Conservation (phyloP, 768 basidiomycete genomes). For the Lactifluus hygrophoroides region DNA sequence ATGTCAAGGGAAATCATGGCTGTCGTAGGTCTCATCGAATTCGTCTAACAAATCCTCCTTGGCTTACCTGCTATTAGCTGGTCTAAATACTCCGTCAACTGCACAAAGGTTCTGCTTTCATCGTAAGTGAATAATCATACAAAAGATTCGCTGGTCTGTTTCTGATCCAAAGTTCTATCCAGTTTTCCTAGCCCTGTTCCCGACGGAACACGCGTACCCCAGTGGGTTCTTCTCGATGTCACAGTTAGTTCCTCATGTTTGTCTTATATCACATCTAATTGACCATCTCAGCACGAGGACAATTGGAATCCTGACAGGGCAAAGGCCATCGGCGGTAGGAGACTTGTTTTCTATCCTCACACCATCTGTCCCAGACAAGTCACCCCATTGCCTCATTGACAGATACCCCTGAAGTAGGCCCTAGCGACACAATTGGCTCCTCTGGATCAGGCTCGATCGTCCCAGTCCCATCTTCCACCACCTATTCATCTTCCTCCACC, state of each 20-base stretch:
- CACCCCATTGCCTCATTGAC: too few relatives aligned
- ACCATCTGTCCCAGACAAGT: not conserved
- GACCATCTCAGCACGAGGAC: not conserved
- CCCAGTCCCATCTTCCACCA: too few relatives aligned
- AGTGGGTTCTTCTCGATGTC: not conserved
- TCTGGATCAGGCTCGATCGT: too few relatives aligned
- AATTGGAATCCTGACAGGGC: not conserved
- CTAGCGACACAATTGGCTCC: not conserved
- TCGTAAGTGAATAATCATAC: not conserved
- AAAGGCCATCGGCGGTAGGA: not conserved
- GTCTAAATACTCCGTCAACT: not conserved
- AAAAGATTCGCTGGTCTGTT: not conserved
- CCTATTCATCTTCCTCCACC: too few relatives aligned
- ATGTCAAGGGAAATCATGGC: not conserved
- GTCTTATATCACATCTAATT: not conserved
- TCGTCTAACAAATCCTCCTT: not conserved
- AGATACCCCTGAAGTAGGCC: not conserved
- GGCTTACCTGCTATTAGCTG: not conserved
- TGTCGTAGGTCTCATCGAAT: not conserved
- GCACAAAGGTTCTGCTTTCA: not conserved
- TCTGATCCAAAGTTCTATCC: not conserved
- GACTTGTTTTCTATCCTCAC: not conserved
- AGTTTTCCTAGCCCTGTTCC: conserved; percentile 7
- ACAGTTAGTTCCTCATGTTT: not conserved
- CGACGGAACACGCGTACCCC: not conserved